phyloP scores from a whole-genome alignment of 805 yeast genomes.

The Scheffersomyces amazonensis region DNA sequence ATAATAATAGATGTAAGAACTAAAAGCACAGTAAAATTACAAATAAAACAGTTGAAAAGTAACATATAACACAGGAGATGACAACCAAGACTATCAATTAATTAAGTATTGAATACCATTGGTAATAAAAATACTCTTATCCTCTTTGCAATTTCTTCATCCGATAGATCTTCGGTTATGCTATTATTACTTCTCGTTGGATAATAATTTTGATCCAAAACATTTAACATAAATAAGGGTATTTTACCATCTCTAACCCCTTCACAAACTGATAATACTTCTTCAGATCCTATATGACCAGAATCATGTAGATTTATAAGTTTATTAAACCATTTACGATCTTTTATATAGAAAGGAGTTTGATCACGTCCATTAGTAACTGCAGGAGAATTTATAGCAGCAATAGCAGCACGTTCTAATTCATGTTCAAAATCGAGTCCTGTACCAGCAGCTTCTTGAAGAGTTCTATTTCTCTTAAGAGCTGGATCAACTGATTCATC shows the following conservation, averaged over 20 bases:
- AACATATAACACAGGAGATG: no score
- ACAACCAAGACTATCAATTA: no score
- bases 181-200: constrained; percentile 13
- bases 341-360: constrained; percentile 29
- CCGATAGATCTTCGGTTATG: constrained; percentile 12
- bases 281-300: constrained; percentile 23
- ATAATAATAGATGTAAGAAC: background rate
- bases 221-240: constrained; percentile 33
- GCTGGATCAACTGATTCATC: constrained; percentile 30
- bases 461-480: constrained; percentile 18
- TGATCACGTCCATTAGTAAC: constrained; percentile 19
- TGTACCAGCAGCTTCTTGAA: constrained; percentile 7
- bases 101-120: constrained; percentile 21
- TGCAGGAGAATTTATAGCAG: constrained; percentile 29
- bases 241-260: constrained; percentile 37
- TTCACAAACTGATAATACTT: constrained; percentile 30
- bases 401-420: constrained; percentile 27
- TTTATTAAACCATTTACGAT: constrained; percentile 35
- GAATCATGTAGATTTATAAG: constrained; percentile 25
- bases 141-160: constrained; percentile 28
- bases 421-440: constrained; percentile 22
- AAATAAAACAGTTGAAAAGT: no score
- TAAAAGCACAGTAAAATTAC: no score
- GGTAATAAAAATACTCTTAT: constrained; percentile 34
- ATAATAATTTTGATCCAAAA: constrained; percentile 28